A percentile compares a stretch with the other conserved stretches of the same genome.
Conservation (phyloP, 1,284 basidiomycete genomes). For the Papiliotrema nemorosa region DNA sequence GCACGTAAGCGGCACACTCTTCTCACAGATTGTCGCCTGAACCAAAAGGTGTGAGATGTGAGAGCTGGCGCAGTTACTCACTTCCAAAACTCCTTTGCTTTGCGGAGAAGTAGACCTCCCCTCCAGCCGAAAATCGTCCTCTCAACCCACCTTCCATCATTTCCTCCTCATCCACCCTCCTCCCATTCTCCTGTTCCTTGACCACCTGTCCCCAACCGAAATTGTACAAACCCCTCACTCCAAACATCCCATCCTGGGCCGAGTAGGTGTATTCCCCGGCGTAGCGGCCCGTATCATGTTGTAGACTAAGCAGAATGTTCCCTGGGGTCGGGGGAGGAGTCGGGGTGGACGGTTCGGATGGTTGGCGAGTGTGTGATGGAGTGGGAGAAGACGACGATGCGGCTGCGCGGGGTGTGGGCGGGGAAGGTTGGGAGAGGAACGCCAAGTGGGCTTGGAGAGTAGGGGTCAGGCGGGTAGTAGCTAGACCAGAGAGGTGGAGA, state of each 20-base stretch:
- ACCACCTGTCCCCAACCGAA: slow-evolving; percentile 60
- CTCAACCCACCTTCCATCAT: slow-evolving; percentile 82
- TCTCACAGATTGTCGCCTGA: no score
- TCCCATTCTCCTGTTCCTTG: slow-evolving; percentile 42
- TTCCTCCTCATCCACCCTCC: slow-evolving; percentile 83
- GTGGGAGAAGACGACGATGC: slow-evolving; percentile 21
- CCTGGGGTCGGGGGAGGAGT: slow-evolving; percentile 51
- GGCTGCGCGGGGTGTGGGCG: slow-evolving; percentile 25
- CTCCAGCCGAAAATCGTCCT: slow-evolving; percentile 85
- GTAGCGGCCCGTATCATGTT: slow-evolving; percentile 89
- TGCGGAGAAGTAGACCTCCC: slow-evolving; percentile 89
- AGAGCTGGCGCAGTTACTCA: slow-evolving; percentile 49
- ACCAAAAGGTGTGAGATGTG: not conserved
- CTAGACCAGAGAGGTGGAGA: slow-evolving; percentile 81
- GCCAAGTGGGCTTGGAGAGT: slow-evolving; percentile 50
- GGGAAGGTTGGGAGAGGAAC: slow-evolving; percentile 42
- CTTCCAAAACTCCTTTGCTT: slow-evolving; percentile 90
- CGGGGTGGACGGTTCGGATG: slow-evolving; percentile 56
- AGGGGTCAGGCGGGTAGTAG: slow-evolving; percentile 66
- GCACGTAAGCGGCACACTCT: slow-evolving; percentile 1
- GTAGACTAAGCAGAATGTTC: slow-evolving; percentile 81
- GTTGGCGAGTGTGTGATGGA: slow-evolving; percentile 55
- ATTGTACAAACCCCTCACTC: slow-evolving; percentile 84
- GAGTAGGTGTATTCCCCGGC: slow-evolving; percentile 94
- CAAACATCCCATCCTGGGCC: slow-evolving; percentile 89